phyloP scores from a whole-genome alignment of 2,329 filamentous ascomycete species.

The Trichoderma sp. region DNA sequence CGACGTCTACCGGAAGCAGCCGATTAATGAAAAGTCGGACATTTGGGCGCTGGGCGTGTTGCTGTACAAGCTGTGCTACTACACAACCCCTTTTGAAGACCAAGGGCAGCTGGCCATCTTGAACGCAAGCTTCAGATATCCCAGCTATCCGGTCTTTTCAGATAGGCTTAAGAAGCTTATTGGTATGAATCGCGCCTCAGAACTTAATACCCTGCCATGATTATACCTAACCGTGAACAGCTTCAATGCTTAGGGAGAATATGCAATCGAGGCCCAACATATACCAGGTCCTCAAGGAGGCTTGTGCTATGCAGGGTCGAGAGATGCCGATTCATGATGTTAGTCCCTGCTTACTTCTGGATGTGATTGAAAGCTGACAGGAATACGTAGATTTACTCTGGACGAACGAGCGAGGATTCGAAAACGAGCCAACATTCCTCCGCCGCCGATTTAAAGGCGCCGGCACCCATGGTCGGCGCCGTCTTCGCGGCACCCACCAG shows the following conservation, averaged over 20 bases:
- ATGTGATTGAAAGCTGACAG: conserved; percentile 15
- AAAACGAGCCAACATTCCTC: conserved; percentile 1
- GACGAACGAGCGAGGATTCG: conserved; percentile 64
- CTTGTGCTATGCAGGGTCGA: conserved; percentile 84
- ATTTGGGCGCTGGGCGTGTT: conserved; percentile 97
- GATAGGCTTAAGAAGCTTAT: conserved; percentile 88
- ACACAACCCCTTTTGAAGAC: conserved; percentile 97
- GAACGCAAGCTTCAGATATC: conserved; percentile 92
- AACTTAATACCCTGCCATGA: background rate
- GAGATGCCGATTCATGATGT: conserved; percentile 89
- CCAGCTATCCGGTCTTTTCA: conserved; percentile 84
- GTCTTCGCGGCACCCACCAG: conserved; percentile 73
- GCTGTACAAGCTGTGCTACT: conserved; percentile 97
- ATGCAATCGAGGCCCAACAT: conserved; percentile 82
- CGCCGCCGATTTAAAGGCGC: conserved; percentile 44
- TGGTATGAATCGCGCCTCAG: conserved; percentile 51
- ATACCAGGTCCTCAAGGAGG: conserved; percentile 86
- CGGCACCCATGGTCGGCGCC: conserved; percentile 71
- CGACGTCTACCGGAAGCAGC: conserved; percentile 93
- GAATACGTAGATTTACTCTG: conserved; percentile 67
- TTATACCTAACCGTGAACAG: conserved; percentile 48
- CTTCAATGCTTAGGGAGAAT: conserved; percentile 86
- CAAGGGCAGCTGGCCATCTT: conserved; percentile 96
- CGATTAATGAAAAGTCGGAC: conserved; percentile 97
- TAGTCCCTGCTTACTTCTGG: conserved; percentile 42